Evolutionary conservation across 495 filamentous ascomycete species (phyloP).

Genomic region (Geopyxis carbonaria): DNA sequence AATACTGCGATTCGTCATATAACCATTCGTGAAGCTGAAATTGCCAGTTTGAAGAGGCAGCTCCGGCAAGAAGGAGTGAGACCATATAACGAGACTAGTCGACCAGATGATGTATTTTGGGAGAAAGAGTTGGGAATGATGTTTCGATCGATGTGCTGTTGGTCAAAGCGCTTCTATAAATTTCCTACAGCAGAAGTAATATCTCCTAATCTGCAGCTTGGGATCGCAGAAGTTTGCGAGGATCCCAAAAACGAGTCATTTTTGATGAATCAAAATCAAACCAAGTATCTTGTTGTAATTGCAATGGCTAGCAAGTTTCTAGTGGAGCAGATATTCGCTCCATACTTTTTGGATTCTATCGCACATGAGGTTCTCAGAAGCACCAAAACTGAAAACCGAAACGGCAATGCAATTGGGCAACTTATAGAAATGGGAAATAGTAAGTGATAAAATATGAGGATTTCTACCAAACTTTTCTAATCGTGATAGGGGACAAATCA

Average conservation of each 20-base stretch:
- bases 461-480: too few relatives aligned
- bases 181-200: conserved; percentile 13
- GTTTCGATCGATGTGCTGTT: conserved; percentile 16
- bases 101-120: neutral
- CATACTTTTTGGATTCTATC: conserved; percentile 5
- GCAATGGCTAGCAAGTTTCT: conserved; percentile 10
- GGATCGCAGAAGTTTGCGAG: conserved; percentile 10
- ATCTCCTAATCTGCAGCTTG: conserved; percentile 1
- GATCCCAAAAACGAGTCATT: neutral
- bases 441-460: too few relatives aligned
- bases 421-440: too few relatives aligned
- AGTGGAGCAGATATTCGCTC: conserved; percentile 4
- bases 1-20: neutral
- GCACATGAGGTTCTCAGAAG: too few relatives aligned
- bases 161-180: conserved; percentile 18
- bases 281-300: conserved; percentile 15
- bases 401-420: too few relatives aligned
- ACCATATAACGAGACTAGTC: neutral
- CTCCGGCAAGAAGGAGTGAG: neutral
- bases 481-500: neutral
- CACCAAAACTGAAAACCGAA: too few relatives aligned
- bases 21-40: conserved; percentile 1
- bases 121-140: conserved; percentile 17
- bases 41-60: neutral
- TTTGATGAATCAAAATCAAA: conserved; percentile 8